Base-by-base conservation (phyloP, 2,329 filamentous ascomycete genomes). In the Tolypocladium inflatum region DNA sequence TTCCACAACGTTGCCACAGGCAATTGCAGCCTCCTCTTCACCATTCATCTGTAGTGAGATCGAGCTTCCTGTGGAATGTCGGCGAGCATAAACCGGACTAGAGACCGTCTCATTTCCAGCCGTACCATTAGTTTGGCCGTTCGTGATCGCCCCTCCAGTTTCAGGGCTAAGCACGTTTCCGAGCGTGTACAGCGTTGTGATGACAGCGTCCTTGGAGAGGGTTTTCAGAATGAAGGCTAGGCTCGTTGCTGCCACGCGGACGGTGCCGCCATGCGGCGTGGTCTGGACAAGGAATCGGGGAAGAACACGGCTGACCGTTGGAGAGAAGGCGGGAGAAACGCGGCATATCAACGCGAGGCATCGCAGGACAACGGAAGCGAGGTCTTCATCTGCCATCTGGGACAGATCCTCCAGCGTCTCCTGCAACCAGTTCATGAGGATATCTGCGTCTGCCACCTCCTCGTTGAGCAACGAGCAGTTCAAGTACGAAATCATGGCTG, bases 131-230 rank as follows among this genome's bases (percentile, higher is more conserved):
- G 71, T 64, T 38, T 73, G 71, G 5, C 80, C 80, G 63, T 87
- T 84, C 38, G 77, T 76, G 57, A 80, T 75, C 51, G 74, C 77
- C 48, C 77, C 74, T 58, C 82, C 83, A 17, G 80, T 79, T 53
- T 83, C 85, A 6, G 91, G 87, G 65, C 91, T 97, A 17, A 99
- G 79, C 4, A 96, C 88, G 69, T 99, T 99, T 23, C 94, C 94
- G n/a, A 99, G 80, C 0, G 91, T 94, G 73, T 99, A 99, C 11
- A 99, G 78, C 1, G 92, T 97, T 6, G 92, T 96, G 63, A 99
- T 97, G 41, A 96, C 83, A 41, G 91, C 88, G 76, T 99, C 94
- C 65, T 96, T 89, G 1, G 94, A 96, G 15, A 97, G 80, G 66
- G 88, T 80, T 64, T 87, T 87, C 57, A 99, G 77, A 21, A 95